Evolutionary conservation across 176 grass and related monocot species (phyloP), one percentile per base, ranked within the genome.

Genomic region (Lolium multiflorum): DNA sequence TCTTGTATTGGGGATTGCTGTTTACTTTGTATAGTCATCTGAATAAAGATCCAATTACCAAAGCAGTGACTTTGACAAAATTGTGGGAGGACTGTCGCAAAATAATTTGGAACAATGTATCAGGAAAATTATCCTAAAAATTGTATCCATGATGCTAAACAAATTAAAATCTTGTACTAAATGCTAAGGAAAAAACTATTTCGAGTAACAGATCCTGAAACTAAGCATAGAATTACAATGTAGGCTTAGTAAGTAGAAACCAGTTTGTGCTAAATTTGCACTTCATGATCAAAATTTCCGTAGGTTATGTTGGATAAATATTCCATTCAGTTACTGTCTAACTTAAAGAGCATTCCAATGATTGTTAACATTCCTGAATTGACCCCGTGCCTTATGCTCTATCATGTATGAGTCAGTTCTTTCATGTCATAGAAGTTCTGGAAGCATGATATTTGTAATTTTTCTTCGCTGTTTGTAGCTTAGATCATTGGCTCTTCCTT

Each of bases 401-500:
- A 65, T 71, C 51, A 76, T 54, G 47, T 87, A 5, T 39, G 38
- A 83, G 56, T 71, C n/a, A 73, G 55, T 73, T 87, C 54, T 62
- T 26, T 79, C 56, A 66, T 52, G 61, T 56, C 4, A 50, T 5
- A 56, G 31, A 89, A 76, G 31, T 79, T 84, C 46, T 22, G 18
- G 65, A 77, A 69, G 48, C 71, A 71, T 90, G 70, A 60, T 82
- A 51, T 76, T 56, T 57, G 79, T 90, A 63, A 58, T 71, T 80
- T 62, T 39, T 91, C 71, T 89, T 69, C 55, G 78, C 52, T 84
- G 69, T 83, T 58, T 92, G 90, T 95, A 98, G 96, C 96, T 98
- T 93, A 95, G 96, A 89, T 98, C 96, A 49, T 92, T 98, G 90
- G 96, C 96, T 89, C 93, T 98, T 94, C 96, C 96, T 88, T 98